A percentile compares a stretch with the other conserved stretches of the same genome.
These are phyloP conservation scores for Ruellia speciosa DNA, from an alignment of 305 asterid species.

Conservation along the genomic window DNA sequence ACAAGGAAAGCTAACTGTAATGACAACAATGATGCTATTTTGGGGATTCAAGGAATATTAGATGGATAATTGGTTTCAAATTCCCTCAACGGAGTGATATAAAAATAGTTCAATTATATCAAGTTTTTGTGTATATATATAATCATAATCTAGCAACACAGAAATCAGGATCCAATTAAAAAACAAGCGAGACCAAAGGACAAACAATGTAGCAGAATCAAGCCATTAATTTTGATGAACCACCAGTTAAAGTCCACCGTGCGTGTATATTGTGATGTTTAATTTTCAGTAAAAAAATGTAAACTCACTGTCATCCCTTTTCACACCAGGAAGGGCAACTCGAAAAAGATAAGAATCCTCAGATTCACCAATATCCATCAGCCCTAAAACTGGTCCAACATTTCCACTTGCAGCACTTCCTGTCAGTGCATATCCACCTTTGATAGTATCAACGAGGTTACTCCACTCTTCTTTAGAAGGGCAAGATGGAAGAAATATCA, in stretches of 20 bases:
- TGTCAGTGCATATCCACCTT: conserved; percentile 46
- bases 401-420: conserved; percentile 65
- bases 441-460: conserved; percentile 42
- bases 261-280: background rate
- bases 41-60: too few species aligned
- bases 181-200: background rate
- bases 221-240: background rate
- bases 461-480: conserved; percentile 61
- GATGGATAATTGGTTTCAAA: background rate
- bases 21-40: background rate
- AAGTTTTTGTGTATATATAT: too few species aligned
- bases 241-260: background rate
- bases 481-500: conserved; percentile 49
- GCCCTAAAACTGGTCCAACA: conserved; percentile 63
- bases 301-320: conserved; percentile 70
- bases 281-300: background rate
- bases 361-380: conserved; percentile 64
- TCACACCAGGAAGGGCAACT: conserved; percentile 81
- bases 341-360: conserved; percentile 69
- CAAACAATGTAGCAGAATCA: background rate
- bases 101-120: background rate
- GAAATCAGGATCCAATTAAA: background rate
- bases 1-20: background rate
- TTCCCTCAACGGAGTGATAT: background rate
- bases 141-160: background rate